A percentile compares a stretch with the other conserved stretches of the same genome.
phyloP scores from a whole-genome alignment of 1,284 basidiomycete genomes.

The Volvariella surrecta region DNA sequence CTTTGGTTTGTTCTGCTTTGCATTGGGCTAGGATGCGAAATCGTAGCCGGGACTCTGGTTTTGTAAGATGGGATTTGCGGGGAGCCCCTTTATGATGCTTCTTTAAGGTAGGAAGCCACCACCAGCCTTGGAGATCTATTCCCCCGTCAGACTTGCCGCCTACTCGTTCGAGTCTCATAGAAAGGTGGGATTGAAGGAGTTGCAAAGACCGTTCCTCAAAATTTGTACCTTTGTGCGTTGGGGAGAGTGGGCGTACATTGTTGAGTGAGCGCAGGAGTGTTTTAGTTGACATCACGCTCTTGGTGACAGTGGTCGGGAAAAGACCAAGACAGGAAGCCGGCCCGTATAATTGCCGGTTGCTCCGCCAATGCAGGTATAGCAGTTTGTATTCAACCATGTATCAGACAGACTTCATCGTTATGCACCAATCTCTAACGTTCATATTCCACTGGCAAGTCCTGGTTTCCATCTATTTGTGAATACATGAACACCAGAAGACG shows the following conservation, averaged over 20 bases:
- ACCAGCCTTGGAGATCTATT: slow-evolving; percentile 87
- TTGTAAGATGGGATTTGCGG: slow-evolving; percentile 5
- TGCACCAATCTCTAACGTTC: too few species aligned
- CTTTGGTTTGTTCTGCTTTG: slow-evolving; percentile 79
- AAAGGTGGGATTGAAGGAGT: slow-evolving; percentile 56
- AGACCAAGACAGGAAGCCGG: too few species aligned
- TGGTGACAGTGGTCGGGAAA: too few species aligned
- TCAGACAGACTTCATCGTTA: too few species aligned
- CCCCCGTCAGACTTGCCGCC: slow-evolving; percentile 84
- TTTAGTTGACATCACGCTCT: not conserved
- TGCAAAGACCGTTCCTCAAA: slow-evolving; percentile 69
- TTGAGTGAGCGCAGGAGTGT: not conserved
- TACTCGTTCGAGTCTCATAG: slow-evolving; percentile 72
- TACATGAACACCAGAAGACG: too few species aligned
- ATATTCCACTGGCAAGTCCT: too few species aligned
- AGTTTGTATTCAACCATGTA: too few species aligned
- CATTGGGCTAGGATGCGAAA: slow-evolving; percentile 83
- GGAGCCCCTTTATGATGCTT: too few species aligned
- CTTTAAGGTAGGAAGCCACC: slow-evolving; percentile 60
- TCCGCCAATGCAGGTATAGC: too few species aligned
- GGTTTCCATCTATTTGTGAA: too few species aligned
- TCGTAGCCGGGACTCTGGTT: slow-evolving; percentile 24
- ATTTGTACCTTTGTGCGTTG: slow-evolving; percentile 45
- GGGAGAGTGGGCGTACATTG: slow-evolving; percentile 10
- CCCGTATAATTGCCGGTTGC: too few species aligned